Evolutionary conservation across 352 stramenopile genomes (phyloP), one percentile per base, ranked within the genome.

Genomic region (Phytopythium mirpurense): DNA sequence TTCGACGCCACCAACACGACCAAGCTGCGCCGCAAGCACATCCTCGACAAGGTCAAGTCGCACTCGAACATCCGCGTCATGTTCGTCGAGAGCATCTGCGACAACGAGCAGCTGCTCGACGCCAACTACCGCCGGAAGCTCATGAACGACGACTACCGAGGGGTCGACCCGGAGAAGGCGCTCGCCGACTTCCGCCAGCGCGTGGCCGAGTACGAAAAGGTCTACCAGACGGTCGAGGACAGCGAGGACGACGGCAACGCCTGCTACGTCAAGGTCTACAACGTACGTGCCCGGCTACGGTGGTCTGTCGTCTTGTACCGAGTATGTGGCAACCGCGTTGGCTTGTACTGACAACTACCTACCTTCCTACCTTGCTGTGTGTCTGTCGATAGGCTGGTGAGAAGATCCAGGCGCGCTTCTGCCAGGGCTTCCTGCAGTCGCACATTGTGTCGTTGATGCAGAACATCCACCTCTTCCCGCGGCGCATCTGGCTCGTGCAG

Each of bases 1-100:
- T 98, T 98, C 62, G 94, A 98, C 68, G 94, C 94, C 8, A 98
- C 94, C 35, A 98, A 98, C 68, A 97, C 90, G 10, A 98, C 94
- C 21, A 89, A 91, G 51, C 51, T 76, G 50, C 70, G 79, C 32
- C 68, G 79, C 26, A 63, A 74, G 54, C 59, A 76, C 55, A 89
- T 90, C 59, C 49, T 88, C 3, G 65, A 83, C 40, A 84, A 76
- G 47, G 74, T 88, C 51, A 72, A 68, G 50, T 73, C 68, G 32
- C 80, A 87, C 38, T 54, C 37, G 31, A 90, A 88, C 57, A 69
- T 86, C 44, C 78, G 92, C 44, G 86, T 97, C 48, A 88, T 98
- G 62, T 98, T 98, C 66, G 87, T 98, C 0, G 94, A 98, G 66
- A 96, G 81, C 62, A 96, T 98, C 63, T 98, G 94, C 63, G 92